phyloP scores from a whole-genome alignment of 768 basidiomycete genomes.

The Bullera alba region DNA sequence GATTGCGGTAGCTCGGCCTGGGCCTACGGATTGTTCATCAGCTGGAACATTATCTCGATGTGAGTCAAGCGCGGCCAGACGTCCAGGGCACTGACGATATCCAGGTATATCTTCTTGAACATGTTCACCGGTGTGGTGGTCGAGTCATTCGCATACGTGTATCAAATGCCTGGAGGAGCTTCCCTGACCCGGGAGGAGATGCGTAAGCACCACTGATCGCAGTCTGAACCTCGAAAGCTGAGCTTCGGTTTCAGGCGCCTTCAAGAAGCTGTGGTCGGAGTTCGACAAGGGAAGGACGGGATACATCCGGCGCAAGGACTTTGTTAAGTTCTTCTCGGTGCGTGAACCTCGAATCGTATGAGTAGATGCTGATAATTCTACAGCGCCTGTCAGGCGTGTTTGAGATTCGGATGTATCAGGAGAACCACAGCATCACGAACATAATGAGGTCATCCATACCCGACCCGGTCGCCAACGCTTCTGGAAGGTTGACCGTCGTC shows the following conservation, averaged over 20 bases:
- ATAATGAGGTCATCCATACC: constrained; percentile 54
- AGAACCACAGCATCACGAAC: constrained; percentile 58
- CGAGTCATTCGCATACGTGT: constrained; percentile 92
- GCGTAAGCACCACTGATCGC: constrained; percentile 49
- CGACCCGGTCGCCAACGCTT: constrained; percentile 29
- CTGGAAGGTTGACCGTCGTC: constrained; percentile 19
- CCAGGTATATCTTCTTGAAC: constrained; percentile 88
- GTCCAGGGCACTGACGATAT: background rate
- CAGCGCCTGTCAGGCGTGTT: constrained; percentile 80
- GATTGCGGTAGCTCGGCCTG: constrained; percentile 83
- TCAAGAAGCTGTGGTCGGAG: constrained; percentile 89
- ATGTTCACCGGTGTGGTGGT: constrained; percentile 96
- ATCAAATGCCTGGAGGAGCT: constrained; percentile 74
- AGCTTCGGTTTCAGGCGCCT: constrained; percentile 48
- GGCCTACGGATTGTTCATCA: constrained; percentile 81
- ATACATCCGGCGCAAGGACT: constrained; percentile 61
- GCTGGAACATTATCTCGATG: constrained; percentile 95
- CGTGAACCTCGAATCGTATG: constrained; percentile 30
- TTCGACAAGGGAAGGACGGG: constrained; percentile 73
- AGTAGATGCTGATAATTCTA: constrained; percentile 5
- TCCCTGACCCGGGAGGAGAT: constrained; percentile 79
- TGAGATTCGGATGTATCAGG: constrained; percentile 77
- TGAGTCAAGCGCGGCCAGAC: constrained; percentile 43
- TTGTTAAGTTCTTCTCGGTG: constrained; percentile 76
- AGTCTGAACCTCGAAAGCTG: background rate